These are phyloP conservation scores for Cupressus sempervirens DNA, from an alignment of 75 land plant species.

Conservation along the genomic window DNA sequence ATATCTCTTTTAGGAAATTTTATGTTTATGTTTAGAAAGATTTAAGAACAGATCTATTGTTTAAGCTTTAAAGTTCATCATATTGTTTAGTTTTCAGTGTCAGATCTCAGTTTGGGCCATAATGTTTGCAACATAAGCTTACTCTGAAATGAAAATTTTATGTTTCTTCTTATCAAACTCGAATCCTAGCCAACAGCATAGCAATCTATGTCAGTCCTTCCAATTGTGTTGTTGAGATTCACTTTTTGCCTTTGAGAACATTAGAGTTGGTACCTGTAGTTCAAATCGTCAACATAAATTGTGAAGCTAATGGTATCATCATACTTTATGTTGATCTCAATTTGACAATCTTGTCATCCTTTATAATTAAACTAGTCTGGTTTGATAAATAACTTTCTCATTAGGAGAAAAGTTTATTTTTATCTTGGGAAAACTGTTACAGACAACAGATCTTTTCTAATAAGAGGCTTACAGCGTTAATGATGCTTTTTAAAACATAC, in stretches of 20 bases:
- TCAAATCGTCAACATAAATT: background rate
- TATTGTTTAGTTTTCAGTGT: background rate
- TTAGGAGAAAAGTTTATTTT: background rate
- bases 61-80: background rate
- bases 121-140: background rate
- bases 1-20: background rate
- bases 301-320: background rate
- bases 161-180: background rate
- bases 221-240: background rate
- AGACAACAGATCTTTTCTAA: background rate
- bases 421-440: background rate
- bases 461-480: background rate
- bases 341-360: background rate
- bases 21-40: background rate
- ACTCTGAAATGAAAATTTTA: background rate
- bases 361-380: background rate
- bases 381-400: background rate
- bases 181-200: background rate
- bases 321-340: background rate
- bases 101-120: background rate
- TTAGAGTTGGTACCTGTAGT: background rate
- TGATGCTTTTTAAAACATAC: background rate
- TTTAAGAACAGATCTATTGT: background rate
- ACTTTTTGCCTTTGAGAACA: background rate
- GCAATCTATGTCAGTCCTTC: background rate